Percentiles rank a stretch among this genome's conserved stretches.
Conservation (phyloP, 495 filamentous ascomycete species). For the Aspergillus egyptiacus region DNA sequence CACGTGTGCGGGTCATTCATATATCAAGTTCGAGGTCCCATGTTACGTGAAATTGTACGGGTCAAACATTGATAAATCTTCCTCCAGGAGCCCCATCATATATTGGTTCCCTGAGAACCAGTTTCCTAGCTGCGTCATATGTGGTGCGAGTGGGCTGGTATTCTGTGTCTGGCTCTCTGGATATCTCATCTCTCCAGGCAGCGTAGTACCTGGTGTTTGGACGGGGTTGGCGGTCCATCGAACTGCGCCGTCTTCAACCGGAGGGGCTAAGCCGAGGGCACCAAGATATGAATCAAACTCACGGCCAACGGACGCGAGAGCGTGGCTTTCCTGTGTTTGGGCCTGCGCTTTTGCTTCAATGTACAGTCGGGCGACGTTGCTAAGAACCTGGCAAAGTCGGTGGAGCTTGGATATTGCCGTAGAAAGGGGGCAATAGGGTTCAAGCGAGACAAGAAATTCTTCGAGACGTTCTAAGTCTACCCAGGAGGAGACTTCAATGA, state of each 20-base stretch:
- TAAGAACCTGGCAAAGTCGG: constrained; percentile 55
- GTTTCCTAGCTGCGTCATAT: constrained; percentile 50
- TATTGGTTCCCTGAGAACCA: constrained; percentile 65
- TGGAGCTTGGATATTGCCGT: constrained; percentile 54
- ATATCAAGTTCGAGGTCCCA: not conserved
- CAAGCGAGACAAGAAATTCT: constrained; percentile 53
- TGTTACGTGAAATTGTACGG: constrained; percentile 17
- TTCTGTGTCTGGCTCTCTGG: constrained; percentile 4
- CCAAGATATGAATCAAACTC: constrained; percentile 62
- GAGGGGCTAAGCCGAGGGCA: constrained; percentile 56
- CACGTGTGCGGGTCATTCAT: not conserved
- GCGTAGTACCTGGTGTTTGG: constrained; percentile 6
- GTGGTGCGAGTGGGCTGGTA: constrained; percentile 19
- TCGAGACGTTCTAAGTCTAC: constrained; percentile 48
- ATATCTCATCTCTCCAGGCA: constrained; percentile 11
- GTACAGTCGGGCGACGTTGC: constrained; percentile 56
- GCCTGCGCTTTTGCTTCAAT: constrained; percentile 52
- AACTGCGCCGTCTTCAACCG: constrained; percentile 15
- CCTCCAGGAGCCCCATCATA: constrained; percentile 58
- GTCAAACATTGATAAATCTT: constrained; percentile 51
- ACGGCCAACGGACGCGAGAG: constrained; percentile 45
- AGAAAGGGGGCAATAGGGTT: constrained; percentile 44
- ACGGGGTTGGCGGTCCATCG: constrained; percentile 9
- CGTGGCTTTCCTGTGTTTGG: constrained; percentile 35
- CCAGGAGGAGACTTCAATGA: constrained; percentile 43